A percentile compares a stretch with the other conserved stretches of the same genome.
phyloP scores from a whole-genome alignment of 306 rosid species.

The Prinsepia uniflora region DNA sequence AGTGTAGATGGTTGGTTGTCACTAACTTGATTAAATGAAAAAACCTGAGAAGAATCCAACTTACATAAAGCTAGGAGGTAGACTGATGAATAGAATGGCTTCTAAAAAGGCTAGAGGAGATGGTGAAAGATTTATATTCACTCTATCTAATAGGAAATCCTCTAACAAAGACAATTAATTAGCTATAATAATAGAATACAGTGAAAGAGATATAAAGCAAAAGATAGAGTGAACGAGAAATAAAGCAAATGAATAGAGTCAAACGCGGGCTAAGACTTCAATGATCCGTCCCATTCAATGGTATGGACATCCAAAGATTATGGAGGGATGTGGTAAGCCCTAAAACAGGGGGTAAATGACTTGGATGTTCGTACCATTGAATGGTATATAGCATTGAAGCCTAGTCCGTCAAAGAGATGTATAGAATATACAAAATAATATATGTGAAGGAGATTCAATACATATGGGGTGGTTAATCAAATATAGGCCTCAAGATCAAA shows the following conservation, averaged over 20 bases:
- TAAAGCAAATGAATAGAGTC: too few relatives aligned
- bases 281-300: too few relatives aligned
- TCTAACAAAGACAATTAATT: neutral
- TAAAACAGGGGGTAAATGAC: too few relatives aligned
- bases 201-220: neutral
- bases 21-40: neutral
- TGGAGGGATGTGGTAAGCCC: too few relatives aligned
- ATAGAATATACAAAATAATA: too few relatives aligned
- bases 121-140: neutral
- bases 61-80: neutral
- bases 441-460: constrained; percentile 19
- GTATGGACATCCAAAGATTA: too few relatives aligned
- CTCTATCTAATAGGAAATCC: neutral
- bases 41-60: neutral
- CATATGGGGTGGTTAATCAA: neutral
- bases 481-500: constrained; percentile 8
- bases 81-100: neutral
- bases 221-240: neutral
- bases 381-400: too few relatives aligned
- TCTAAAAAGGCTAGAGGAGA: neutral
- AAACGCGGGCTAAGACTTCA: too few relatives aligned
- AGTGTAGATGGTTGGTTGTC: neutral
- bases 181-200: neutral
- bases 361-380: too few relatives aligned
- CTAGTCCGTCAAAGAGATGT: too few relatives aligned